Percentiles rank a stretch among this genome's conserved stretches.
Conservation (phyloP, 164 flowering plant genomes). For the Liriodendron chinense region DNA sequence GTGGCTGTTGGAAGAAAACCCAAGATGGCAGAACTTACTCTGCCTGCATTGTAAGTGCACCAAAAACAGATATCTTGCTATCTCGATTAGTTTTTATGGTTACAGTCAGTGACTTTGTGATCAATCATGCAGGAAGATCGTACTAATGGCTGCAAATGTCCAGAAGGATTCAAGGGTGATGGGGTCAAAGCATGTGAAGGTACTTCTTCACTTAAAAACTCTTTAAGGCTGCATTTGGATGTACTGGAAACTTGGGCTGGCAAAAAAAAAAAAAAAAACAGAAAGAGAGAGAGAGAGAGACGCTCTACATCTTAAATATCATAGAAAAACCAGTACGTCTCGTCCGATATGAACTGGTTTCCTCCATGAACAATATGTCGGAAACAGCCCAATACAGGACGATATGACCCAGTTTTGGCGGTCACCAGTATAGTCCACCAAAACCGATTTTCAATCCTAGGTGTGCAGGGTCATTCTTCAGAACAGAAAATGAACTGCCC, state of each 20-base stretch:
- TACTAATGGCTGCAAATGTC: slow-evolving; percentile 78
- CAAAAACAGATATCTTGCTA: not conserved
- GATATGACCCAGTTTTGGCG: too few species aligned
- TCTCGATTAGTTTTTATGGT: not conserved
- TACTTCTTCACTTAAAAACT: slow-evolving; percentile 18
- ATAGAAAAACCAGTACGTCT: too few species aligned
- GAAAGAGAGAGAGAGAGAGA: too few species aligned
- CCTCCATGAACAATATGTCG: too few species aligned
- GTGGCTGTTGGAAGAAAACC: slow-evolving; percentile 93
- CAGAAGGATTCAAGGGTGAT: slow-evolving; percentile 90
- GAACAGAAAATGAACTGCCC: too few species aligned
- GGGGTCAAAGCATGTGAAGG: slow-evolving; percentile 85
- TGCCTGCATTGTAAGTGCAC: slow-evolving; percentile 72
- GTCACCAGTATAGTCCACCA: too few species aligned
- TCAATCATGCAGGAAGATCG: slow-evolving; percentile 53
- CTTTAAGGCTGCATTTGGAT: not conserved
- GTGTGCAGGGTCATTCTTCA: too few species aligned
- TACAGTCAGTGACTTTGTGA: not conserved
- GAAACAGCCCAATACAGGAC: too few species aligned
- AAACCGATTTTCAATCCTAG: too few species aligned
- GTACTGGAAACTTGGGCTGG: not conserved
- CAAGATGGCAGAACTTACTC: slow-evolving; percentile 63
- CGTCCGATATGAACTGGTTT: too few species aligned
- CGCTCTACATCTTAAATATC: too few species aligned
- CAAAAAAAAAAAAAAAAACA: not conserved